These are phyloP conservation scores for Suillus decipiens DNA, from an alignment of 768 basidiomycete genomes.

Conservation along the genomic window DNA sequence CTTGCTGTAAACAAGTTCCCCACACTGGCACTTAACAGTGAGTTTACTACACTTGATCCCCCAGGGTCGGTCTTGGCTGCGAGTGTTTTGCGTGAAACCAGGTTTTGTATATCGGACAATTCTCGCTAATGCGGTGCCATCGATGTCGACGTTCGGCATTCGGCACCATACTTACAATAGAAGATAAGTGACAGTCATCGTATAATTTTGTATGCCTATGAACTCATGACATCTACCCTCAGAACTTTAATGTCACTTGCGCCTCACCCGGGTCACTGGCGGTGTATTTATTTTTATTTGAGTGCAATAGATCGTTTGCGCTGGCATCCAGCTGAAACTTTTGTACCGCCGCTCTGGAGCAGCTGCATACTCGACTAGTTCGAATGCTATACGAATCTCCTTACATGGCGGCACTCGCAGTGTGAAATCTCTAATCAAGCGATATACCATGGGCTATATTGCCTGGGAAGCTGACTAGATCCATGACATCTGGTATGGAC, in stretches of 20 bases:
- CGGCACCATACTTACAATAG: background rate
- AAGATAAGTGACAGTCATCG: background rate
- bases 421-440: background rate
- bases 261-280: slow-evolving; percentile 34
- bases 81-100: background rate
- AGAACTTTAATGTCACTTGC: slow-evolving; percentile 34
- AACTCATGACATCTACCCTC: slow-evolving; percentile 21
- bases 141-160: background rate
- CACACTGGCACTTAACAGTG: slow-evolving; percentile 31
- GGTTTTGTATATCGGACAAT: background rate
- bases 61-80: slow-evolving; percentile 10
- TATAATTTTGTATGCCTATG: background rate
- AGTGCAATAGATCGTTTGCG: slow-evolving; percentile 27
- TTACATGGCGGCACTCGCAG: background rate
- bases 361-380: background rate
- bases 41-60: slow-evolving; percentile 27
- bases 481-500: background rate
- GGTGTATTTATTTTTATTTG: slow-evolving; percentile 36
- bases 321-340: slow-evolving; percentile 19
- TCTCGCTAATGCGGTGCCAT: background rate
- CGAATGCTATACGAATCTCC: background rate
- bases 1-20: slow-evolving; percentile 49
- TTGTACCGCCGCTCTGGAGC: background rate
- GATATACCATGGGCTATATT: background rate
- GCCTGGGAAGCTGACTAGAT: background rate